These are phyloP conservation scores for Saccharomycopsis fodiens DNA, from an alignment of 805 yeast species.

Conservation along the genomic window DNA sequence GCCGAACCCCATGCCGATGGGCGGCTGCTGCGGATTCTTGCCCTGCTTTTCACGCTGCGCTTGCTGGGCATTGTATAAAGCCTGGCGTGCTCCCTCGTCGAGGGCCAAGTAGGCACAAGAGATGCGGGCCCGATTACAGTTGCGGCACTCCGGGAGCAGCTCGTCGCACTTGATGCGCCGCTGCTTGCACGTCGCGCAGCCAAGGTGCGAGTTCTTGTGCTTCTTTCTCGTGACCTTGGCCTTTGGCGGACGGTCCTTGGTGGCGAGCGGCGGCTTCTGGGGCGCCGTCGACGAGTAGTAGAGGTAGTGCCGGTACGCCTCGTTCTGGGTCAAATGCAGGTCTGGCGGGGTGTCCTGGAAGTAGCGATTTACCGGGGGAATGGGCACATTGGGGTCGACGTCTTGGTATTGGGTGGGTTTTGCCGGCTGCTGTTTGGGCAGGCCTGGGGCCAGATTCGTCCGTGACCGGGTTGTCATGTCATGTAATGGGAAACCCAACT, in stretches of 20 bases:
- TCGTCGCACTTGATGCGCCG: slow-evolving; percentile 64
- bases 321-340: slow-evolving; percentile 22
- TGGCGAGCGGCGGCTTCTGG: too few species aligned
- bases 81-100: slow-evolving; percentile 42
- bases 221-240: slow-evolving; percentile 36
- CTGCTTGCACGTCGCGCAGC: slow-evolving; percentile 64
- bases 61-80: slow-evolving; percentile 42
- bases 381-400: slow-evolving; percentile 23
- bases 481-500: too few species aligned
- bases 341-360: slow-evolving; percentile 32
- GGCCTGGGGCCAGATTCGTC: too few species aligned
- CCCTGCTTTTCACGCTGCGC: slow-evolving; percentile 29
- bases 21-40: background rate
- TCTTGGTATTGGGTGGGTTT: slow-evolving; percentile 12
- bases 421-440: slow-evolving; percentile 13
- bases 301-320: slow-evolving; percentile 20
- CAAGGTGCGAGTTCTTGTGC: slow-evolving; percentile 63
- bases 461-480: too few species aligned
- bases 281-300: too few species aligned
- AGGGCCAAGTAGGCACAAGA: slow-evolving; percentile 42
- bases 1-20: background rate
- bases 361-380: slow-evolving; percentile 29
- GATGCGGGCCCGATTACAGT: slow-evolving; percentile 42
- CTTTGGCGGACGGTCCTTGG: too few species aligned
- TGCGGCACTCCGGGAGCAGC: slow-evolving; percentile 47